phyloP scores from a whole-genome alignment of 2,329 filamentous ascomycete species.

The Hypoxylon sp. region DNA sequence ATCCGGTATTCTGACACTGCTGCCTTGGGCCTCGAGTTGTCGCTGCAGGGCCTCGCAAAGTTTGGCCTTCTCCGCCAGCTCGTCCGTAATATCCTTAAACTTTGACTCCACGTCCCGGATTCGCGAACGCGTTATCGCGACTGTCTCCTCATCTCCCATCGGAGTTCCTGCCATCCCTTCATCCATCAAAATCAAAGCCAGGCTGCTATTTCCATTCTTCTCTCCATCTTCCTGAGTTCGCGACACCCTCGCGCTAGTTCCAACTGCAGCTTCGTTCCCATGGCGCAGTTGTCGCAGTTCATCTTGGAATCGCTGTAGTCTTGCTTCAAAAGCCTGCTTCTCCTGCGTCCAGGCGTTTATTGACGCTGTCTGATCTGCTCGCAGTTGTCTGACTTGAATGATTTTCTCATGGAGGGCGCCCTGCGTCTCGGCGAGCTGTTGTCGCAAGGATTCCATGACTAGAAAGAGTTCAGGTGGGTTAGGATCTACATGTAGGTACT shows the following conservation, averaged over 20 bases:
- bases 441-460: constrained; percentile 48
- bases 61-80: constrained; percentile 42
- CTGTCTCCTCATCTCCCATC: constrained; percentile 19
- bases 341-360: constrained; percentile 35
- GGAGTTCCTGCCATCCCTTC: background rate
- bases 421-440: constrained; percentile 48
- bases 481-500: constrained; percentile 1
- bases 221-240: background rate
- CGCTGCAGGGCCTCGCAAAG: constrained; percentile 39
- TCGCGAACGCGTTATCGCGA: constrained; percentile 41
- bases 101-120: constrained; percentile 40
- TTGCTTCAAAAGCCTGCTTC: constrained; percentile 38
- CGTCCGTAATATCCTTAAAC: constrained; percentile 30
- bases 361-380: constrained; percentile 34
- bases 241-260: background rate
- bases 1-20: background rate
- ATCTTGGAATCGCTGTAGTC: constrained; percentile 38
- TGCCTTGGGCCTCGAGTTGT: constrained; percentile 23
- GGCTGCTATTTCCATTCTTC: background rate
- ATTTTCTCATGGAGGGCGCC: constrained; percentile 47
- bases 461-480: background rate
- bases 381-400: constrained; percentile 44
- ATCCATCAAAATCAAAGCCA: background rate
- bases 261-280: background rate
- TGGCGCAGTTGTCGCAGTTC: constrained; percentile 34